A percentile compares a stretch with the other conserved stretches of the same genome.
phyloP scores from a whole-genome alignment of 345 rosid genomes.

The Heritiera fomes region DNA sequence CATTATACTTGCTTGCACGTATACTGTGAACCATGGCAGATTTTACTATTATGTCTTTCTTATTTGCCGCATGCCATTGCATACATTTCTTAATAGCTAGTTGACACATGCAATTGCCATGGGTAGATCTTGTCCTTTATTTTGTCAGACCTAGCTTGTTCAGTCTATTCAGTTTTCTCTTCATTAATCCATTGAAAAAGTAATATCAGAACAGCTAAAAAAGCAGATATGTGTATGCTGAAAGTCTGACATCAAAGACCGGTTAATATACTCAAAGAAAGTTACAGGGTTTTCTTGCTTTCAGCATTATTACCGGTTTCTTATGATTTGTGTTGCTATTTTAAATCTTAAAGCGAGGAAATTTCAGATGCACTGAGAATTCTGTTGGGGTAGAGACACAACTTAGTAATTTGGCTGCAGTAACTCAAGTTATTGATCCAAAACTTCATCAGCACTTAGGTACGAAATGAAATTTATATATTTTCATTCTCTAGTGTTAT shows the following conservation, averaged over 20 bases:
- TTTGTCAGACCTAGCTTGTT: background rate
- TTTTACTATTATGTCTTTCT: background rate
- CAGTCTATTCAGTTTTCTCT: background rate
- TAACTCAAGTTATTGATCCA: constrained; percentile 92
- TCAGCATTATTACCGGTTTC: constrained; percentile 26
- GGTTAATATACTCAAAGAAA: background rate
- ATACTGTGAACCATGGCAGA: background rate
- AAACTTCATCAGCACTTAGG: constrained; percentile 97
- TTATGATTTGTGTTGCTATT: constrained; percentile 30
- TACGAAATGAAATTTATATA: constrained; percentile 30
- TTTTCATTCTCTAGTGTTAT: background rate
- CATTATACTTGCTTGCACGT: background rate
- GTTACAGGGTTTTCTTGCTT: constrained; percentile 11
- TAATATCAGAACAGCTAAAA: background rate
- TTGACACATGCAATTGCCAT: background rate
- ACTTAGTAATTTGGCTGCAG: constrained; percentile 76
- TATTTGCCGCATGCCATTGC: background rate
- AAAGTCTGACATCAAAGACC: background rate
- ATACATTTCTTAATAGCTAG: background rate
- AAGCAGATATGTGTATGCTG: background rate
- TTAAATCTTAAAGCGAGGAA: constrained; percentile 69
- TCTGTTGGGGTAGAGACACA: constrained; percentile 95
- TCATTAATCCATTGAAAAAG: background rate
- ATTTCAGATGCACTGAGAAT: constrained; percentile 85
- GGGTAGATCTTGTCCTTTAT: background rate